Evolutionary conservation across 2,329 filamentous ascomycete genomes (phyloP).

Genomic region (Microsporum audouinii): DNA sequence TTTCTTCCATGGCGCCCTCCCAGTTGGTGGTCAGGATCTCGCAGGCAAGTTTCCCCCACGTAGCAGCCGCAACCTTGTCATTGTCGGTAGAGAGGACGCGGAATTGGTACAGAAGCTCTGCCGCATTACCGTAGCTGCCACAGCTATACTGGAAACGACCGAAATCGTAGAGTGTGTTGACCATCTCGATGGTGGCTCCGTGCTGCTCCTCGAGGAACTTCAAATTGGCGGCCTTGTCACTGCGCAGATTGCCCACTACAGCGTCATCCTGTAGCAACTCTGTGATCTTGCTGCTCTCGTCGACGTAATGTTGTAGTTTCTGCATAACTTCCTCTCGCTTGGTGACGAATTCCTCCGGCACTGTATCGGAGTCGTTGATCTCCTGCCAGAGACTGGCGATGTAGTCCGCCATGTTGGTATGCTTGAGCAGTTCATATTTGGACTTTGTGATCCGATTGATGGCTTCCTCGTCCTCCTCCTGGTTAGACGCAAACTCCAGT

Average conservation of each 20-base stretch:
- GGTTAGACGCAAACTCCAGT: constrained; percentile 77
- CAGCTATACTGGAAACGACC: constrained; percentile 98
- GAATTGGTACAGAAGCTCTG: constrained; percentile 94
- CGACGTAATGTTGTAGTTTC: constrained; percentile 69
- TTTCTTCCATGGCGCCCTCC: constrained; percentile 84
- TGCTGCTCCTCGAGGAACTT: constrained; percentile 95
- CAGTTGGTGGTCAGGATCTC: constrained; percentile 93
- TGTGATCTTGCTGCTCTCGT: constrained; percentile 79
- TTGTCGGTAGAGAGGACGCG: constrained; percentile 95
- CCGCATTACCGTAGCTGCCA: constrained; percentile 80
- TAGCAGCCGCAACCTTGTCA: constrained; percentile 90
- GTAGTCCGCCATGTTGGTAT: constrained; percentile 99
- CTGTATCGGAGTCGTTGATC: constrained; percentile 64
- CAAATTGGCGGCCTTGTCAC: constrained; percentile 98
- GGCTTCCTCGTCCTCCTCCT: constrained; percentile 58
- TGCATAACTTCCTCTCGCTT: constrained; percentile 82
- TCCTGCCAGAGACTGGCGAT: constrained; percentile 85
- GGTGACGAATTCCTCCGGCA: constrained; percentile 74
- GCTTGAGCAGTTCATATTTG: constrained; percentile 88
- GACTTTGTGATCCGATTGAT: constrained; percentile 62
- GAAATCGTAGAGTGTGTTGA: constrained; percentile 88
- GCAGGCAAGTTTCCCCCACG: constrained; percentile 94
- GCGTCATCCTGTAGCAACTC: constrained; percentile 77
- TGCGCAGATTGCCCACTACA: constrained; percentile 79
- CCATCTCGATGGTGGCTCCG: constrained; percentile 87